Conservation (phyloP, 2,329 filamentous ascomycete species). For the Stachybotrys elegans region DNA sequence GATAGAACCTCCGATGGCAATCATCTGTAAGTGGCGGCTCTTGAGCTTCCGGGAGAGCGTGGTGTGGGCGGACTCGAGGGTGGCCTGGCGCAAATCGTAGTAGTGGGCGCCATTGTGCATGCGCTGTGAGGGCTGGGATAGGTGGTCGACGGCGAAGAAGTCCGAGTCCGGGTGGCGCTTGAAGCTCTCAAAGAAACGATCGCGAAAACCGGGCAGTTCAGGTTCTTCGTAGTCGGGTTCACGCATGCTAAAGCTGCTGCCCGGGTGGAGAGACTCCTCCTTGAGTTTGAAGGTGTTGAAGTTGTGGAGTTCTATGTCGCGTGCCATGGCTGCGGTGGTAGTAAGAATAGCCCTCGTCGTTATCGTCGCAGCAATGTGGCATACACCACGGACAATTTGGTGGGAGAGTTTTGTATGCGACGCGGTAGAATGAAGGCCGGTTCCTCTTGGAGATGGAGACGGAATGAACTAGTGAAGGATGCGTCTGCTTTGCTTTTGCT, state of each 20-base stretch:
- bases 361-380: no score
- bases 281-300: conserved; percentile 52
- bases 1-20: conserved; percentile 90
- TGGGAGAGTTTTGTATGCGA: no score
- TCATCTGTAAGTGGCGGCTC: conserved; percentile 90
- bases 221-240: conserved; percentile 40
- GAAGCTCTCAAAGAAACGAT: conserved; percentile 56
- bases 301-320: conserved; percentile 51
- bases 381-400: no score
- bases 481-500: no score
- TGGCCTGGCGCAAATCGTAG: conserved; percentile 51
- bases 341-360: no score
- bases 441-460: no score
- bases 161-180: conserved; percentile 51
- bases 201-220: conserved; percentile 25
- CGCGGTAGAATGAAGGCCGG: no score
- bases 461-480: no score
- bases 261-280: conserved; percentile 49
- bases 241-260: conserved; percentile 47
- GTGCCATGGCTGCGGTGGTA: conserved; percentile 35
- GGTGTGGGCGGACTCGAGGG: conserved; percentile 71
- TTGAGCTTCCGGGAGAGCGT: conserved; percentile 74
- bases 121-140: conserved; percentile 23
- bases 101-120: conserved; percentile 39
- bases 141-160: conserved; percentile 40